These are phyloP conservation scores for Obba rivulosa DNA, from an alignment of 768 basidiomycete species.

Conservation along the genomic window DNA sequence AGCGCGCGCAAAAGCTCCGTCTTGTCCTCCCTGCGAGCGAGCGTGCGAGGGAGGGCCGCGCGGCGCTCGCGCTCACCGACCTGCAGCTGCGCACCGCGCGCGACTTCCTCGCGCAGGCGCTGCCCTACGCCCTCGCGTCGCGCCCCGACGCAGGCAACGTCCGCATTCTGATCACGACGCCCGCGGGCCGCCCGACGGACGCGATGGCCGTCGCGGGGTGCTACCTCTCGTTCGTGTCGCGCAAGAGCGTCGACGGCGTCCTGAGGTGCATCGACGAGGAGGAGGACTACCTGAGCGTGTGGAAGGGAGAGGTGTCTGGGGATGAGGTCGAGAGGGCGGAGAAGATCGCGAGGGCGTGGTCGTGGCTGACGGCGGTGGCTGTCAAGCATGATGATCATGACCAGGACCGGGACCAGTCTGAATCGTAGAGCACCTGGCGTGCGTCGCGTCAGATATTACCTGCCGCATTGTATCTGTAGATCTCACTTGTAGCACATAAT, in stretches of 20 bases:
- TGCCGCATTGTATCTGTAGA: too few relatives aligned
- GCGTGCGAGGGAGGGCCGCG: slow-evolving; percentile 4
- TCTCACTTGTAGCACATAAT: too few relatives aligned
- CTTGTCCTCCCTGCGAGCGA: slow-evolving; percentile 14
- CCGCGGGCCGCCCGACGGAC: slow-evolving; percentile 25
- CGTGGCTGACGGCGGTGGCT: slow-evolving; percentile 12
- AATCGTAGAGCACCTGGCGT: slow-evolving; percentile 1
- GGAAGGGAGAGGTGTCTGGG: slow-evolving; percentile 26
- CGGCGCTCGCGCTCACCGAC: slow-evolving; percentile 23
- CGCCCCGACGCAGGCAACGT: slow-evolving; percentile 2
- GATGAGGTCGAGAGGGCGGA: slow-evolving; percentile 22
- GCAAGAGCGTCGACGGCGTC: slow-evolving; percentile 16
- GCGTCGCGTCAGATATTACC: neutral
- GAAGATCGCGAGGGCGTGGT: slow-evolving; percentile 20
- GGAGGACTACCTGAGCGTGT: slow-evolving; percentile 20
- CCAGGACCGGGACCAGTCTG: too few relatives aligned
- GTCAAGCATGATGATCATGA: too few relatives aligned
- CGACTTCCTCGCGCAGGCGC: slow-evolving; percentile 37
- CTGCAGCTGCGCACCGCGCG: slow-evolving; percentile 34
- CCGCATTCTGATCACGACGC: slow-evolving; percentile 24
- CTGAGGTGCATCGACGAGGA: slow-evolving; percentile 21
- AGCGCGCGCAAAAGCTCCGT: slow-evolving; percentile 11
- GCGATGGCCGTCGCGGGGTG: slow-evolving; percentile 22
- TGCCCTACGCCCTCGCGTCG: slow-evolving; percentile 26
- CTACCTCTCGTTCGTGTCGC: slow-evolving; percentile 25